A percentile compares a stretch with the other conserved stretches of the same genome.
Evolutionary conservation across 1,139 yeast species (phyloP).

Genomic region (Saccharomyces pastorianus): DNA sequence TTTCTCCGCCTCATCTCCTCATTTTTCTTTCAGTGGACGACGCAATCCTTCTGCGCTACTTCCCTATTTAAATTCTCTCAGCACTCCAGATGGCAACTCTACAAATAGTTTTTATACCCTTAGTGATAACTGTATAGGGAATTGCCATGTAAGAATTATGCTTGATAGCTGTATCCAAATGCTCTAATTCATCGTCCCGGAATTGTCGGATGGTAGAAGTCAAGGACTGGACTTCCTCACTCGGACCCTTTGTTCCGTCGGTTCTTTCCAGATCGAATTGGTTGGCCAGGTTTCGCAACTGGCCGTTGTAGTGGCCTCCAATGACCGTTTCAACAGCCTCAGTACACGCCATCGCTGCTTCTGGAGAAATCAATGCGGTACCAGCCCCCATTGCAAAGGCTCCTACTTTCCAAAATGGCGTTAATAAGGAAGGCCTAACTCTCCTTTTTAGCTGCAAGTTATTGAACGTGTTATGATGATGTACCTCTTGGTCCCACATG

Average conservation of each 20-base stretch:
- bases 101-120: conserved; percentile 75
- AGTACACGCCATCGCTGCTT: conserved; percentile 99
- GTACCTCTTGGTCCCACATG: conserved; percentile 97
- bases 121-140: conserved; percentile 83
- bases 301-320: conserved; percentile 92
- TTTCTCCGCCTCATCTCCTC: background rate
- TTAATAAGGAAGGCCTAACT: conserved; percentile 81
- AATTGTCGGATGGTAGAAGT: conserved; percentile 62
- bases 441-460: conserved; percentile 64
- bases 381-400: conserved; percentile 81
- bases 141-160: conserved; percentile 89
- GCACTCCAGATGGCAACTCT: conserved; percentile 88
- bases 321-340: conserved; percentile 98
- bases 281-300: conserved; percentile 64
- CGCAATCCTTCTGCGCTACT: background rate
- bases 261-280: conserved; percentile 44
- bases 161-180: conserved; percentile 84
- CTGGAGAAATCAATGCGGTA: conserved; percentile 81
- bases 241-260: conserved; percentile 36
- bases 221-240: conserved; percentile 51
- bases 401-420: conserved; percentile 90
- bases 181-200: conserved; percentile 93
- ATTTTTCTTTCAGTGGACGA: background rate
- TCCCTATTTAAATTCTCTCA: conserved; percentile 51
- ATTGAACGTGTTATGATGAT: conserved; percentile 82